Conservation (phyloP, 2,329 filamentous ascomycete species). For the Trichoderma guizhouense region DNA sequence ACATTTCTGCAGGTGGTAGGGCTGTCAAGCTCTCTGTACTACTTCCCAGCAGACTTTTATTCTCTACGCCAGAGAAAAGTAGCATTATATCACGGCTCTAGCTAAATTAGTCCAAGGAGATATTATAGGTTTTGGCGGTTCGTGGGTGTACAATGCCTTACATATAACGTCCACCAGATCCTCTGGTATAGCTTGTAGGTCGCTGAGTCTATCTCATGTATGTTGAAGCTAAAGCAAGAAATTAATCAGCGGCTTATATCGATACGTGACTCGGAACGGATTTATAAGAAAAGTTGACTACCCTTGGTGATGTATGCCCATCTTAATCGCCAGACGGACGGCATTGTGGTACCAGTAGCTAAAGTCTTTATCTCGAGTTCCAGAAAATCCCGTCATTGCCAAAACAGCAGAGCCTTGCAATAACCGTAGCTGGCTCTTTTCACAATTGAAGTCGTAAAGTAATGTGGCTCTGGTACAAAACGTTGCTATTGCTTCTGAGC, state of each 20-base stretch:
- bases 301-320: neutral
- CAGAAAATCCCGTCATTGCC: neutral
- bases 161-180: neutral
- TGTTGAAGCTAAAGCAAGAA: neutral
- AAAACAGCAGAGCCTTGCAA: neutral
- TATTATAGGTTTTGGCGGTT: neutral
- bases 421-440: neutral
- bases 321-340: neutral
- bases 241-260: neutral
- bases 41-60: neutral
- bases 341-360: neutral
- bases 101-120: neutral
- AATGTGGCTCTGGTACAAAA: neutral
- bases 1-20: neutral
- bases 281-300: neutral
- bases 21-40: neutral
- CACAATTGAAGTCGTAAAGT: neutral
- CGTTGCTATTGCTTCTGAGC: neutral
- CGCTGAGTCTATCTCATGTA: neutral
- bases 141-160: neutral
- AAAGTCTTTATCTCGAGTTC: neutral
- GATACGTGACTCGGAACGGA: neutral
- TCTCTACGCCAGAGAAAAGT: neutral
- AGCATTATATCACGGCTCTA: neutral
- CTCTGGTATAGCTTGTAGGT: neutral